Evolutionary conservation across 176 grass and related monocot species (phyloP).

Genomic region (Cocos nucifera): DNA sequence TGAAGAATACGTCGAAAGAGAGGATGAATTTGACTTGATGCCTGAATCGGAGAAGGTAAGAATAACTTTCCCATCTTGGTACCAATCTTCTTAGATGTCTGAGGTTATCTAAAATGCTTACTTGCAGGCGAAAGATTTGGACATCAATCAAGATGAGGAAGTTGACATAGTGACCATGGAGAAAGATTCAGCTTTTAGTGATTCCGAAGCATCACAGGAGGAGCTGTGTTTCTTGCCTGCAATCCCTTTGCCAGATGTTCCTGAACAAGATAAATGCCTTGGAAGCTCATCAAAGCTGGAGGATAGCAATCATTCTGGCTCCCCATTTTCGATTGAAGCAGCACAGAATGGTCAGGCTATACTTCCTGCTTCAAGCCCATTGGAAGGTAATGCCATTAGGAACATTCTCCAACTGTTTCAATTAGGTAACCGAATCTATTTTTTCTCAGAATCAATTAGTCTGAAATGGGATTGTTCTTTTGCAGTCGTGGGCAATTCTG

Average conservation of each 20-base stretch:
- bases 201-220: slow-evolving; percentile 43
- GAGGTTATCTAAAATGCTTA: background rate
- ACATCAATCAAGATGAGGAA: slow-evolving; percentile 66
- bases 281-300: slow-evolving; percentile 82
- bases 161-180: slow-evolving; percentile 65
- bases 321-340: slow-evolving; percentile 72
- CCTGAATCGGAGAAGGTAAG: too few species aligned
- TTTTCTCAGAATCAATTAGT: too few species aligned
- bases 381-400: slow-evolving; percentile 45
- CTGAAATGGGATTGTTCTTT: slow-evolving; percentile 15
- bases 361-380: slow-evolving; percentile 56
- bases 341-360: slow-evolving; percentile 56
- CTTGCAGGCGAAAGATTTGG: slow-evolving; percentile 64
- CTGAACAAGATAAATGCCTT: slow-evolving; percentile 77
- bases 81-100: too few species aligned
- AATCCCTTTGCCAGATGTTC: slow-evolving; percentile 67
- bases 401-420: too few species aligned
- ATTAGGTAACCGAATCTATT: too few species aligned
- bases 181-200: slow-evolving; percentile 53
- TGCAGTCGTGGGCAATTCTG: slow-evolving; percentile 53
- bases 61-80: too few species aligned
- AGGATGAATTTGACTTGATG: too few species aligned
- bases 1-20: too few species aligned
- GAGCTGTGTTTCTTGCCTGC: slow-evolving; percentile 63
- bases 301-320: slow-evolving; percentile 87